A percentile compares a stretch with the other conserved stretches of the same genome.
Evolutionary conservation across 345 rosid species (phyloP).

Genomic region (Raphanus raphanistrum): DNA sequence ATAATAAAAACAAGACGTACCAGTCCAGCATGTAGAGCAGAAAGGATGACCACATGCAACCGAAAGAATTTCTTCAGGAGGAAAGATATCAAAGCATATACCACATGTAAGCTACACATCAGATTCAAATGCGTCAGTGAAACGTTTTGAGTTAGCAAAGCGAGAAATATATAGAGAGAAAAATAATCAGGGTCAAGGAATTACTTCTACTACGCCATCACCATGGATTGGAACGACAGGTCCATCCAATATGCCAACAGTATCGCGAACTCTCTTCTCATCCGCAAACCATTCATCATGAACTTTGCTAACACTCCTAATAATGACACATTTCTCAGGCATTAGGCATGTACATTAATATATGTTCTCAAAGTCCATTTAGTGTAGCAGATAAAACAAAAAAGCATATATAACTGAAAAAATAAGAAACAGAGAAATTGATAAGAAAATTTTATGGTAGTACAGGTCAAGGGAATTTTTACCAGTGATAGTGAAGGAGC

Average conservation of each 20-base stretch:
- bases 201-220: constrained; percentile 56
- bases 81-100: constrained; percentile 72
- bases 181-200: constrained; percentile 21
- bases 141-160: constrained; percentile 3
- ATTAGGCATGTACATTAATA: constrained; percentile 17
- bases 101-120: constrained; percentile 66
- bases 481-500: constrained; percentile 84
- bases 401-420: neutral
- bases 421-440: neutral
- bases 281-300: constrained; percentile 95
- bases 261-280: constrained; percentile 70
- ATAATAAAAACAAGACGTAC: constrained; percentile 31
- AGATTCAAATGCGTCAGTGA: constrained; percentile 23
- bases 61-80: constrained; percentile 45
- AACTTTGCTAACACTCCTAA: constrained; percentile 81
- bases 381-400: constrained; percentile 7
- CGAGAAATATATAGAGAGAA: neutral
- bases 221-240: constrained; percentile 48
- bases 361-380: neutral
- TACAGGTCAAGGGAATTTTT: constrained; percentile 14
- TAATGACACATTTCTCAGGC: constrained; percentile 12
- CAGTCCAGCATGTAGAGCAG: constrained; percentile 84
- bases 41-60: constrained; percentile 98
- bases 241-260: constrained; percentile 75
- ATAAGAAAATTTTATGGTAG: neutral